phyloP scores from a whole-genome alignment of 2,329 filamentous ascomycete genomes.

The Fusarium redolens region DNA sequence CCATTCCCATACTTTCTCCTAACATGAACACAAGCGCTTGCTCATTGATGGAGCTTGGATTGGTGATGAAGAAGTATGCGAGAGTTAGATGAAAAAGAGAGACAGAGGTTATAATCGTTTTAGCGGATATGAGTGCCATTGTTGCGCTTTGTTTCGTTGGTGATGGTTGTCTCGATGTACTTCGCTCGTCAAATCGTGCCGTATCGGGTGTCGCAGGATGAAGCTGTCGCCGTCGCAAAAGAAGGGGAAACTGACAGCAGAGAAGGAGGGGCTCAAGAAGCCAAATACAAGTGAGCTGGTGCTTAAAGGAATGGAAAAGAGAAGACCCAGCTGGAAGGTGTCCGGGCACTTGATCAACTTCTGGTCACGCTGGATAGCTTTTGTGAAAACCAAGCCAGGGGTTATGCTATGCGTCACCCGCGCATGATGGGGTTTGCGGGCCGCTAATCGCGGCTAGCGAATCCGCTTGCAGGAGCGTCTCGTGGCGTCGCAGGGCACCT shows the following conservation, averaged over 20 bases:
- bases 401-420: constrained; percentile 36
- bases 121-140: constrained; percentile 86
- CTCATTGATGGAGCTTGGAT: constrained; percentile 77
- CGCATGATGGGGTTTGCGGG: constrained; percentile 11
- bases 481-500: constrained; percentile 8
- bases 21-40: constrained; percentile 84
- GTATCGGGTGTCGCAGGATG: constrained; percentile 1
- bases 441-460: constrained; percentile 13
- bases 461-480: constrained; percentile 15
- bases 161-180: background rate
- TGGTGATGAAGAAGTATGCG: constrained; percentile 84
- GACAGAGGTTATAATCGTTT: constrained; percentile 82
- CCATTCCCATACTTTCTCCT: constrained; percentile 85
- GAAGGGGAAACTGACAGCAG: background rate
- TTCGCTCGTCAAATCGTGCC: background rate
- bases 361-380: constrained; percentile 28
- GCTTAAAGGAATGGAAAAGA: background rate
- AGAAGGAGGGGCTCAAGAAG: background rate
- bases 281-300: background rate
- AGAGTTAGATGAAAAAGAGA: constrained; percentile 87
- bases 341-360: constrained; percentile 19
- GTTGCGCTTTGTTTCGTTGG: constrained; percentile 35
- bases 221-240: background rate
- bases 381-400: constrained; percentile 11
- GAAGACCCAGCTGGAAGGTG: background rate